Evolutionary conservation across 2,329 filamentous ascomycete species (phyloP), one percentile per base, ranked within the genome.

Genomic region (Colletotrichum agaves): DNA sequence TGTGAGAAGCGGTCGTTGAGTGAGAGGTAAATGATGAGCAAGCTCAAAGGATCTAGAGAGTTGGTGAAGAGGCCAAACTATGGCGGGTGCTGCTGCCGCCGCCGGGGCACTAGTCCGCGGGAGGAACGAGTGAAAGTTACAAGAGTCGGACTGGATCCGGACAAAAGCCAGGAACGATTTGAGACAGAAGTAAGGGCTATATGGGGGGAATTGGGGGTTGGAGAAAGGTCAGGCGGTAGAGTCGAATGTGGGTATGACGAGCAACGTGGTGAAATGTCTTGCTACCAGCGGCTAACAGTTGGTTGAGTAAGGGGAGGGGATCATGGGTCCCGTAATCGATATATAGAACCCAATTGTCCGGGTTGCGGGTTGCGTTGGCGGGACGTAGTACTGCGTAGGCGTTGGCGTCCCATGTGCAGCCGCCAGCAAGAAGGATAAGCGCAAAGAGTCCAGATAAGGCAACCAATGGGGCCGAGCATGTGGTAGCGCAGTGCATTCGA

Each of bases 251-350:
- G 65, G 61, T 61, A 67, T 43, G 41, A 37, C 27, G 33, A 43
- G 47, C 46, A 65, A 68, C 21, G 53, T 59, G 47, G 66, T 61
- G 49, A 55, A 62, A 53, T 69, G 43, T 67, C 57, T 62, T 41
- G 65, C 61, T 39, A 41, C 39, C 50, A 69, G 31, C 62, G 63
- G 55, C 61, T 39, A 69, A 61, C 35, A 55, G n/a, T 19, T 35
- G 44, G 56, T 55, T 31, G 33, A 44, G 31, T 17, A 17, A 3
- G 31, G 41, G 33, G 21, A 41, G 61, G 27, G 35, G 55, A 68
- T 65, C 53, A 64, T 64, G 65, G 61, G 53, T 63, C 43, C 33
- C 23, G 35, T 11, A 21, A 35, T 33, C n/a, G 41, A 59, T 60
- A 31, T 55, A 35, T 43, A 49, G 44, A 63, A 53, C 46, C 65